A percentile compares a stretch with the other conserved stretches of the same genome.
phyloP scores from a whole-genome alignment of 257 asterid species.

The Handroanthus guayacan region DNA sequence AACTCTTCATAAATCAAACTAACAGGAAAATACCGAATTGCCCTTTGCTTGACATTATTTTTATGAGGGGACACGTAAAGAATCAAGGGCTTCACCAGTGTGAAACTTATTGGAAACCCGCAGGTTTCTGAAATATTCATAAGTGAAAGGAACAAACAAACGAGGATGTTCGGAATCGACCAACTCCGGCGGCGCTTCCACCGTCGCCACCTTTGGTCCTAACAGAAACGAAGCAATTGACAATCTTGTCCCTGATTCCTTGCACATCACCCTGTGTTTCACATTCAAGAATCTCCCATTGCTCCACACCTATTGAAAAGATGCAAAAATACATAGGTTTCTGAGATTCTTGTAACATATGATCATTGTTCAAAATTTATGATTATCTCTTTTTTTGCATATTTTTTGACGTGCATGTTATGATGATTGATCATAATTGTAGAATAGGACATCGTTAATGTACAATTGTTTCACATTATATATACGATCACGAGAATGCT shows the following conservation, averaged over 20 bases:
- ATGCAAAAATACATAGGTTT: not conserved
- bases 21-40: not conserved
- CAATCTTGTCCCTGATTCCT: constrained; percentile 46
- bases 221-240: constrained; percentile 61
- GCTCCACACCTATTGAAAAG: constrained; percentile 57
- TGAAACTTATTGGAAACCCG: constrained; percentile 37
- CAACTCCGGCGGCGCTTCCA: constrained; percentile 49
- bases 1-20: not conserved
- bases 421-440: no score
- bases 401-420: no score
- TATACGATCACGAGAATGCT: no score
- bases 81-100: constrained; percentile 48
- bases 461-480: no score
- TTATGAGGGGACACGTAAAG: constrained; percentile 24
- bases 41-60: not conserved
- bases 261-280: constrained; percentile 66
- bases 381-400: no score
- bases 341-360: not conserved
- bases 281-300: constrained; percentile 70
- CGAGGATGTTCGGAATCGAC: constrained; percentile 55
- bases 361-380: not conserved
- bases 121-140: constrained; percentile 44
- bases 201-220: constrained; percentile 49
- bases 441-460: no score
- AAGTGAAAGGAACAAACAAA: constrained; percentile 50